These are phyloP conservation scores for Apiotrichum sp. DNA, from an alignment of 1,284 basidiomycete species.

Conservation along the genomic window DNA sequence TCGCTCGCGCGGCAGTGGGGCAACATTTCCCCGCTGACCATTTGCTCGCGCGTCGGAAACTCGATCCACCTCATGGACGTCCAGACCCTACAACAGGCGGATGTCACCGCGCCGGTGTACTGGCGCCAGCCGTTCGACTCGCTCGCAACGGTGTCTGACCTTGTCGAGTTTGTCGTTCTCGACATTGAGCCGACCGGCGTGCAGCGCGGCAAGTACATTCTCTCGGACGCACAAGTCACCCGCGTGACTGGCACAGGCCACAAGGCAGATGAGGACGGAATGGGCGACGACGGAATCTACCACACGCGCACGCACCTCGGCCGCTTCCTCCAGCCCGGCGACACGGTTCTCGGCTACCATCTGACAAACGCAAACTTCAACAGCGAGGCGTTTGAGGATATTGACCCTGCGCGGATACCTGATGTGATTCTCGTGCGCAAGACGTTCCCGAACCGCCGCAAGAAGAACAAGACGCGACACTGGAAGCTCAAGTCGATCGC, in stretches of 20 bases:
- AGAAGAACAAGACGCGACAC: constrained; percentile 75
- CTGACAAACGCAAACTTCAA: constrained; percentile 89
- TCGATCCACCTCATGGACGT: constrained; percentile 88
- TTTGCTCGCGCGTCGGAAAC: constrained; percentile 88
- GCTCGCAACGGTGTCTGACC: constrained; percentile 73
- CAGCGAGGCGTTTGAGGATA: constrained; percentile 72
- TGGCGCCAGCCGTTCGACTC: constrained; percentile 86
- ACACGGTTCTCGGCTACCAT: constrained; percentile 86
- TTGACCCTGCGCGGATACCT: constrained; percentile 70
- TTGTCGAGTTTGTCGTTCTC: constrained; percentile 90
- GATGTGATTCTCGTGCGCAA: constrained; percentile 94
- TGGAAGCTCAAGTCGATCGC: constrained; percentile 93
- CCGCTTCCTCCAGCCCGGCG: constrained; percentile 88
- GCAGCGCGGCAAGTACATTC: constrained; percentile 66
- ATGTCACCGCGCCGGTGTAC: constrained; percentile 74
- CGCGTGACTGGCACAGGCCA: constrained; percentile 59
- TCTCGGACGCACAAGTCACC: constrained; percentile 92
- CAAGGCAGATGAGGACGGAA: constrained; percentile 44
- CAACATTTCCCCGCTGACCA: constrained; percentile 78
- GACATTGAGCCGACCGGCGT: constrained; percentile 81
- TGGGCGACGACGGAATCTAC: constrained; percentile 67
- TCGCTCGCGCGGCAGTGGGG: constrained; percentile 74
- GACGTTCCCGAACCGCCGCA: constrained; percentile 87
- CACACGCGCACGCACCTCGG: constrained; percentile 96
- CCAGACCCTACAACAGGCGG: constrained; percentile 72